Conservation (phyloP, 345 rosid genomes). For the Schrenkiella parvula region DNA sequence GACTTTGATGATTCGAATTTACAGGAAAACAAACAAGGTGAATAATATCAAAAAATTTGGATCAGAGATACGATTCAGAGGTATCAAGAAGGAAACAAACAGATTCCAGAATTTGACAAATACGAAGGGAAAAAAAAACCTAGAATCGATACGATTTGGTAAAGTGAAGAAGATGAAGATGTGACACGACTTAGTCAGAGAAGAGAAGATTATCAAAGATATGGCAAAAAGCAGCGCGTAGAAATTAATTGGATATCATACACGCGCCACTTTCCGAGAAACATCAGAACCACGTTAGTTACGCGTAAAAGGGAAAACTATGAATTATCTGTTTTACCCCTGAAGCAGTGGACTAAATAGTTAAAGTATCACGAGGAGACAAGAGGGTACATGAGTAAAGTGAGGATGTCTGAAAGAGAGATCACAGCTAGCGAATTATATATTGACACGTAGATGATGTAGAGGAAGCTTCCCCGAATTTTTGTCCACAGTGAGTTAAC, state of each 20-base stretch:
- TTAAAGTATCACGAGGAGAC: not conserved
- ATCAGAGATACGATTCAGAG: constrained; percentile 29
- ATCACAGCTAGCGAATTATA: not conserved
- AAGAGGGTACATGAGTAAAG: not conserved
- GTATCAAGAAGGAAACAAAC: not conserved
- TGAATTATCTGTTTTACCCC: not conserved
- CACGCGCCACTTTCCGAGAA: constrained; percentile 22
- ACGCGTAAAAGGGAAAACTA: not conserved
- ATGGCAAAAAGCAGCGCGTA: constrained; percentile 13
- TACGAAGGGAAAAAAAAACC: not conserved
- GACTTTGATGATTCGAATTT: not conserved
- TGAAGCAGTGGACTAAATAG: not conserved
- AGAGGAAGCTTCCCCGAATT: not conserved
- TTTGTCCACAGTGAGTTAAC: not conserved
- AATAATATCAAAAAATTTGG: not conserved
- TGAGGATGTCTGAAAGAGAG: not conserved
- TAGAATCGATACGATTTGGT: constrained; percentile 18
- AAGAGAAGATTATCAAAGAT: not conserved
- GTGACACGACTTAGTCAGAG: constrained; percentile 11
- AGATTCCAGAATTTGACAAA: constrained; percentile 18
- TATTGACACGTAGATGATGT: not conserved
- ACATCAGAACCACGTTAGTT: constrained; percentile 21
- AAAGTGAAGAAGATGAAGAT: constrained; percentile 30
- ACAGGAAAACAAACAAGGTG: not conserved
- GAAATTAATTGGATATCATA: not conserved